Evolutionary conservation across 108 stramenopile genomes (phyloP).

Genomic region (Cyclotella sp.): DNA sequence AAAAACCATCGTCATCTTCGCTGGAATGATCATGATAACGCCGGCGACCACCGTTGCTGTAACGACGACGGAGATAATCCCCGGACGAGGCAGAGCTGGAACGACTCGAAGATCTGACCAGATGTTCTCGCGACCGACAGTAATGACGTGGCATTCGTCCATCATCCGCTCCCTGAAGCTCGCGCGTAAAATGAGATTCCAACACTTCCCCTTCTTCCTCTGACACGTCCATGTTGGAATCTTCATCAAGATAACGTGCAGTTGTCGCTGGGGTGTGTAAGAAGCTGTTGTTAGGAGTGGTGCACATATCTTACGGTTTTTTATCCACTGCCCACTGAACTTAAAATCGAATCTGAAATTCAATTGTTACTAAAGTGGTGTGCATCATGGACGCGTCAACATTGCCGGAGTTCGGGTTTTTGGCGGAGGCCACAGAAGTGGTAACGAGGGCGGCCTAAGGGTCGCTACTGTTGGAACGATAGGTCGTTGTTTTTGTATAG

Average conservation of each 20-base stretch:
- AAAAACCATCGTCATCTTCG: not conserved
- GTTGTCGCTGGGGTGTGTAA: not conserved
- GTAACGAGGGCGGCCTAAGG: too few species aligned
- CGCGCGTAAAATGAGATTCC: not conserved
- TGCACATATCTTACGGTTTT: not conserved
- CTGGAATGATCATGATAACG: not conserved
- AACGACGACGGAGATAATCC: not conserved
- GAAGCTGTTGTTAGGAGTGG: not conserved
- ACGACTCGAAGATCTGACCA: not conserved
- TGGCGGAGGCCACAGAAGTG: too few species aligned
- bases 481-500: too few species aligned
- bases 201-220: conserved; percentile 15
- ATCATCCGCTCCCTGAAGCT: not conserved
- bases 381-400: too few species aligned
- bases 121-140: not conserved
- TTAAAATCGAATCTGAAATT: too few species aligned
- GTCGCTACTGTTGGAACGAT: too few species aligned
- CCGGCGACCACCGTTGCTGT: not conserved
- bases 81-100: not conserved
- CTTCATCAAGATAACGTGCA: not conserved
- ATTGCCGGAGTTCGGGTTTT: too few species aligned
- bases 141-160: not conserved
- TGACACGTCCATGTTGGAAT: not conserved
- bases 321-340: too few species aligned
- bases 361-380: too few species aligned